Evolutionary conservation across 1,284 basidiomycete species (phyloP), one percentile per base, ranked within the genome.

Genomic region (Fomitopsis schrenkii): DNA sequence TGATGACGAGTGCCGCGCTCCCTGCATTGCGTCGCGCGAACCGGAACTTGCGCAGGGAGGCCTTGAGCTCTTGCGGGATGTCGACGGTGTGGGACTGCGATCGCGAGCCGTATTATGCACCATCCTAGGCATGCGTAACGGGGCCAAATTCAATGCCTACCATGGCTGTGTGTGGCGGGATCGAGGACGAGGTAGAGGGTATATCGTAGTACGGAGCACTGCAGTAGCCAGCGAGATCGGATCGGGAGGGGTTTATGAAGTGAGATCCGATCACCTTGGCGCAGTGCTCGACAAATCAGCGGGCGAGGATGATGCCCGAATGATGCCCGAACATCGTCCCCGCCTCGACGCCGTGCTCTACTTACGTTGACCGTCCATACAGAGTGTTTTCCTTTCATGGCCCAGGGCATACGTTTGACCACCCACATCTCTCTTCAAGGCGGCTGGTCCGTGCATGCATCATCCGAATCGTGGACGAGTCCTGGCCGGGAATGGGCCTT

Each of bases 31-130:
- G 79, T 55, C 87, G 85, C 2, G 85, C 82, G 71, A 95, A 94
- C 46, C 94, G 82, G 77, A 96, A 95, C 72, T 94, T 93, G 70
- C 87, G 83, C 50, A 95, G 83, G 22, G 85, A 79, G 63, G 88
- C 84, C 74, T 90, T 91, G 72, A 95, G 83, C 53, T 80, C 77
- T 65, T 86, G 80, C 0, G 92, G 91, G 68, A 95, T 94, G 70
- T 94, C 93, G 64, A 95, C 92, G 40, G 91, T 93, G 72, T 78
- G 83, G 10, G 88, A 85, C 86, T 90, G 61, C 30, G 40, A 15
- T 8, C 14, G 19, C 30, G 3, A 14, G 26, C 19, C 38, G 40
- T 46, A 36, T 55, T 22, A 19, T 52, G 48, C 28, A 40, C 38
- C 12, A 15, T 40, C 38, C 38, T 8, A 15, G 38, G 12, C 38